Base-by-base conservation (phyloP, 345 rosid species). In the Garcia nutans region DNA sequence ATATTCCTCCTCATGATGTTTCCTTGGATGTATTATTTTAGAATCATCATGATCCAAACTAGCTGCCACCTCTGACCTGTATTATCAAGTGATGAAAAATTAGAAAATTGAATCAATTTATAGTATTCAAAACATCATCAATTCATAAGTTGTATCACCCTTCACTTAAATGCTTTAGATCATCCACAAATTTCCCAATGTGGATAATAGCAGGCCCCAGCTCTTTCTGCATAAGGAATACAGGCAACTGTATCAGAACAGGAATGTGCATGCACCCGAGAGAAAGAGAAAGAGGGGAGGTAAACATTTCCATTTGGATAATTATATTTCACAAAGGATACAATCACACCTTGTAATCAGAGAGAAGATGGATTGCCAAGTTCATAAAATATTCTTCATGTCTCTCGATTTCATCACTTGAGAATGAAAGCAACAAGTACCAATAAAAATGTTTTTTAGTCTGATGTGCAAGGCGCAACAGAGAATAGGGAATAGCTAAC, bases 1-100 rank as follows among this genome's bases (percentile, higher is more conserved):
- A 86, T 96, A 96, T 86, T 91, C 99, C 84, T 89, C 89, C 88
- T 95, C 99, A 24, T 93, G 90, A 86, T 84, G 83, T 83, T 86
- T 87, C 84, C 94, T 93, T 17, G 97, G 98, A 86, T 86, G 80
- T 65, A 87, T 72, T 49, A 76, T 87, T 72, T 87, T 85, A 54
- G 83, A 81, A 55, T 87, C 93, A 55, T 83, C 91, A 74, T 76
- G 81, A 67, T 78, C 87, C 65, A 70, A 80, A 74, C 54, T 74
- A 77, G 90, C 79, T 78, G 77, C 74, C 73, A 66, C 75, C 84
- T 85, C 89, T 42, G 83, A 87, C 80, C 97, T 95, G 95, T 76
- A 77, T 59, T 65, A 74, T 71, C 80, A 71, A 64, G 74, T 24
- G 8, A 41, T 68, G 71, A 62, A 65, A 58, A 54, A 37, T 70